phyloP scores from a whole-genome alignment of 768 basidiomycete species.

The Dacryopinax primogenitus region DNA sequence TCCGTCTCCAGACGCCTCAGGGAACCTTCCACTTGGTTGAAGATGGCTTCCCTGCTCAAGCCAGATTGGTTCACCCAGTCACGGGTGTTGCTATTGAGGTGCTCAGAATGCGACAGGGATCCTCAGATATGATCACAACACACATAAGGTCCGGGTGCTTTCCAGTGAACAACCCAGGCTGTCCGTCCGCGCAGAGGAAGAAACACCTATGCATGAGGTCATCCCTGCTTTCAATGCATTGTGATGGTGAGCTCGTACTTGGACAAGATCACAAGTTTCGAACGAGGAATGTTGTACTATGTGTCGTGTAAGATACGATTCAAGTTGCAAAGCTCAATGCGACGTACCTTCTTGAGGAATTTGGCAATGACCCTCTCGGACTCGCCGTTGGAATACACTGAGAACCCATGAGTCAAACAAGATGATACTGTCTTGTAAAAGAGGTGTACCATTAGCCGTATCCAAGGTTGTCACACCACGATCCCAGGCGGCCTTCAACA shows the following conservation, averaged over 20 bases:
- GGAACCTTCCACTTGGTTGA: slow-evolving; percentile 39
- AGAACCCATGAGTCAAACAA: not conserved
- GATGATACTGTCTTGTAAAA: not conserved
- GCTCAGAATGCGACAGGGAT: too few species aligned
- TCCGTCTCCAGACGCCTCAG: slow-evolving; percentile 59
- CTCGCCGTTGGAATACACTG: not conserved
- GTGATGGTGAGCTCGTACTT: too few species aligned
- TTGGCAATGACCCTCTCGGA: slow-evolving; percentile 26
- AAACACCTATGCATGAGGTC: too few species aligned
- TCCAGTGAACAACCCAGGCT: slow-evolving; percentile 14
- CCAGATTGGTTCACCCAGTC: slow-evolving; percentile 41
- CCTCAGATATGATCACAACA: too few species aligned
- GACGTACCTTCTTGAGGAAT: slow-evolving; percentile 27
- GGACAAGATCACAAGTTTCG: slow-evolving; percentile 40
- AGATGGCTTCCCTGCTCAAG: slow-evolving; percentile 32
- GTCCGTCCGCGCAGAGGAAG: slow-evolving; percentile 6
- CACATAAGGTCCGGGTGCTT: slow-evolving; percentile 22
- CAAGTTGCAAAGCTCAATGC: not conserved
- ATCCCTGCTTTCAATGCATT: too few species aligned
- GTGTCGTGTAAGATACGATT: not conserved
- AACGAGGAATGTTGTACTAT: slow-evolving; percentile 32
- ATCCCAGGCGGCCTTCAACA: not conserved
- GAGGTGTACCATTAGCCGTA: not conserved
- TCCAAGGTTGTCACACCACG: not conserved
- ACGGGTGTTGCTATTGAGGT: too few species aligned